Conservation (phyloP, 1,284 basidiomycete species). For the Ustilago bromivora region DNA sequence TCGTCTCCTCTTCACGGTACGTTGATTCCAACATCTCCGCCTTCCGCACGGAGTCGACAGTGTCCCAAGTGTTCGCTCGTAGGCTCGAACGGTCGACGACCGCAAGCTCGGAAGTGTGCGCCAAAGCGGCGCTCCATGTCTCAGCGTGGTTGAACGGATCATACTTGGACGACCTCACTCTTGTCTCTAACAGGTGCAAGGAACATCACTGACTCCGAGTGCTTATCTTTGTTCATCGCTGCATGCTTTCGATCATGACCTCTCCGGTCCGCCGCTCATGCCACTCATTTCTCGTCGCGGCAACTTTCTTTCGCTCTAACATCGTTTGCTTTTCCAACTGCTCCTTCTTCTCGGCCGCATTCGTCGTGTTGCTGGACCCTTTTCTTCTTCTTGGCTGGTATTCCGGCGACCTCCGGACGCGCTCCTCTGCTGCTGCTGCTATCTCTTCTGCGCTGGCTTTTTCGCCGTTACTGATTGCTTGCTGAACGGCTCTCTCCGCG, state of each 20-base stretch:
- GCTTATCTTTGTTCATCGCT: background rate
- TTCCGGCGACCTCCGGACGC: constrained; percentile 40
- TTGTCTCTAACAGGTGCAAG: no score
- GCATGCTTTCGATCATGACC: background rate
- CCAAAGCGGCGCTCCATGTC: no score
- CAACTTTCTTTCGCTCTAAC: constrained; percentile 17
- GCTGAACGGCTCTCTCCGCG: constrained; percentile 37
- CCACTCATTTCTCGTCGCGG: background rate
- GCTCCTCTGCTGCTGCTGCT: constrained; percentile 1
- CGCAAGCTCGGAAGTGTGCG: no score
- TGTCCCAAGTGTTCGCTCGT: no score
- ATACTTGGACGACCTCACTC: no score
- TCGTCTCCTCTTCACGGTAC: background rate
- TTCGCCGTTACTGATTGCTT: background rate
- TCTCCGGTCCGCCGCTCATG: constrained; percentile 1
- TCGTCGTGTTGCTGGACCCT: background rate
- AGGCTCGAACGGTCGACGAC: no score
- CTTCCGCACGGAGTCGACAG: no score
- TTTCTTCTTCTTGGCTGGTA: constrained; percentile 8
- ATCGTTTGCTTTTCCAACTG: constrained; percentile 7
- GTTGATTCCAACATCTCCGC: no score
- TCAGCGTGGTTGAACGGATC: no score
- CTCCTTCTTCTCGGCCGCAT: constrained; percentile 2
- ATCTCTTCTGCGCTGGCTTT: background rate
- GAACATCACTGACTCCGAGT: no score